Base-by-base conservation (phyloP, 768 basidiomycete species). In the Terana coerulea region DNA sequence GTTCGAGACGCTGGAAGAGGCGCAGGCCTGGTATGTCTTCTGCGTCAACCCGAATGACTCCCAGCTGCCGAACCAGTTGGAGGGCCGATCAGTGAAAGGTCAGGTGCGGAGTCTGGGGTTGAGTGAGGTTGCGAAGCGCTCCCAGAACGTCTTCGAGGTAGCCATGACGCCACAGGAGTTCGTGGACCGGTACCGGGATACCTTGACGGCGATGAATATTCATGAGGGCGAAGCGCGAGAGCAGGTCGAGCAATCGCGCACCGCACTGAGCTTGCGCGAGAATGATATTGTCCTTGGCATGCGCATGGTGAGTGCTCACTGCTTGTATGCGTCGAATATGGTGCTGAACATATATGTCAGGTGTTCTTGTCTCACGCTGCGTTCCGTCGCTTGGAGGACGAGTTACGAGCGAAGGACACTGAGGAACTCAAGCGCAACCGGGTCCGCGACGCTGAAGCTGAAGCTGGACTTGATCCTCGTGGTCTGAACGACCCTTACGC, bases 1-100 rank as follows among this genome's bases (percentile, higher is more conserved):
- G 14, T 89, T 98, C 58, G 81, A 88, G 57, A 93, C 92, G 1
- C 73, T 98, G 22, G 84, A 88, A 48, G 95, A 97, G 60, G 88
- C 91, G 14, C 88, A 94, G 69, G 72, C 82, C 1, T 98, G 94
- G 94, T 88, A 84, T 60, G 78, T 97, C 15, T 91, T 95, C 69
- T 97, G 93, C 62, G 69, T 98, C 59, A 93, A 89, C 65, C 93
- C 95, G 3, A 99, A 98, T 64, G 94, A 98, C 70, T 86, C 91
- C 22, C 95, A 95, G 63, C 71, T 98, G 17, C 93, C 95, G 33
- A 91, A 93, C 64, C 95, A 98, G 65, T 73, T 98, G 47, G 95
- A 98, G 72, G 89, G 91, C 10, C 76, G 94, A 39, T 85, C 87
- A 34, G 87, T 98, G 43, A 95, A 94, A 67, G 89, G 90, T 0